Evolutionary conservation across 306 rosid genomes (phyloP), one percentile per base, ranked within the genome.

Genomic region (Casuarina glauca): DNA sequence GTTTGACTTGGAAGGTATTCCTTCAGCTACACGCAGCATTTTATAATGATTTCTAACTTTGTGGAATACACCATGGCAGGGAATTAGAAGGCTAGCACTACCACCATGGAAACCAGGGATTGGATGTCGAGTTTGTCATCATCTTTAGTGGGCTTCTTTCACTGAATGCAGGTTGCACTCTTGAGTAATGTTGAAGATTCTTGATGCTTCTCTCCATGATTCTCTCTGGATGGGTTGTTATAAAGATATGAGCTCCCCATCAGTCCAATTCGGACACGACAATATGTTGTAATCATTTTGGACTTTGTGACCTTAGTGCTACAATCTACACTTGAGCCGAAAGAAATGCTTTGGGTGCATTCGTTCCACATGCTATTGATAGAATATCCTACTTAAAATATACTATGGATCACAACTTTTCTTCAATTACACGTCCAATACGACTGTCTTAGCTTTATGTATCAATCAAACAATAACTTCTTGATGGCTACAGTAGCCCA

Each of bases 311-410:
- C 76, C 64, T 64, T 43, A 83, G 80, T 86, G 77, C 86, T 75
- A 74, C 87, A 82, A 74, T 77, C 80, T 54, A 88, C 91, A 78
- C 92, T 91, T 89, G 52, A 82, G 88, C 82, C 94, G 86, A 86
- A 91, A 89, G 91, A 84, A 82, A 89, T 69, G 92, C 61, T 46
- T 69, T 74, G 61, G 46, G 89, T 82, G 85, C 78, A 67, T 76
- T 76, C 84, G 75, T 87, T 81, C 91, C 53, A 80, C 74, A 26
- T 80, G 72, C 53, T 78, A 84, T 75, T 82, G 82, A 87, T 82
- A 70, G 72, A 70, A 36, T 43, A 38, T 64, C 78, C 73, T 73
- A 72, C 86, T 66, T 83, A 79, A 74, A 9, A 9, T 46, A 63
- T 71, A 76, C 60, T 61, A 70, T 72, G 76, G 71, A 82, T 32